Conservation (phyloP, 805 yeast species). For the Candida gorgasii region DNA sequence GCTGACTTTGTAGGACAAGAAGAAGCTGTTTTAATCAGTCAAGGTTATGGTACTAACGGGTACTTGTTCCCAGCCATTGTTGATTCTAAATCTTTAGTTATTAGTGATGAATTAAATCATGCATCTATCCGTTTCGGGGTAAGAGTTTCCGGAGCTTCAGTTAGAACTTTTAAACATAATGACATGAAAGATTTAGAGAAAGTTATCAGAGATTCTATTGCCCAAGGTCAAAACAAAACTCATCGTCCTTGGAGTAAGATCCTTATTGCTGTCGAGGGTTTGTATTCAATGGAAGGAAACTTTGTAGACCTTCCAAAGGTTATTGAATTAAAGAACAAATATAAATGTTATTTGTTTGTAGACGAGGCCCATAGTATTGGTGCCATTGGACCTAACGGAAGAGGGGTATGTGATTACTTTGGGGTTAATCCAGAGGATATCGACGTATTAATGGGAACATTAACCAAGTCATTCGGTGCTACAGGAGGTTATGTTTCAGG, state of each 20-base stretch:
- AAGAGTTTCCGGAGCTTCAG: conserved; percentile 88
- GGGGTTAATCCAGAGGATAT: conserved; percentile 72
- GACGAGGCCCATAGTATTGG: conserved; percentile 99
- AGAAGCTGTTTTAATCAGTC: conserved; percentile 80
- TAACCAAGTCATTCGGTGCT: conserved; percentile 97
- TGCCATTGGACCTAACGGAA: conserved; percentile 93
- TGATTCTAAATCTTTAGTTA: conserved; percentile 84
- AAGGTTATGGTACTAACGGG: conserved; percentile 97
- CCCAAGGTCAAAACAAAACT: conserved; percentile 91
- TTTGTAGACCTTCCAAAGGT: conserved; percentile 77
- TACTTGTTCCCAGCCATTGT: conserved; percentile 79
- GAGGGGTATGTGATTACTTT: conserved; percentile 94
- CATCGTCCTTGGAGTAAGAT: conserved; percentile 96
- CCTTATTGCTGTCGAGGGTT: conserved; percentile 85
- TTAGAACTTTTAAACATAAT: conserved; percentile 89
- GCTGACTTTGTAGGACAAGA: conserved; percentile 92
- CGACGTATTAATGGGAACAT: conserved; percentile 95
- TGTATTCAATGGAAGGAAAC: conserved; percentile 92
- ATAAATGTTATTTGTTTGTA: conserved; percentile 85
- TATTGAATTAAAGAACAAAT: conserved; percentile 73
- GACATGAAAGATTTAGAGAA: conserved; percentile 80
- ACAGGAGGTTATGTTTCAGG: conserved; percentile 98
- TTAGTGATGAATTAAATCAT: conserved; percentile 93
- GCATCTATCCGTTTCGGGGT: conserved; percentile 95
- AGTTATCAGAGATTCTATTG: conserved; percentile 76